phyloP scores from a whole-genome alignment of 2,329 filamentous ascomycete species.

The Talaromyces marneffei region DNA sequence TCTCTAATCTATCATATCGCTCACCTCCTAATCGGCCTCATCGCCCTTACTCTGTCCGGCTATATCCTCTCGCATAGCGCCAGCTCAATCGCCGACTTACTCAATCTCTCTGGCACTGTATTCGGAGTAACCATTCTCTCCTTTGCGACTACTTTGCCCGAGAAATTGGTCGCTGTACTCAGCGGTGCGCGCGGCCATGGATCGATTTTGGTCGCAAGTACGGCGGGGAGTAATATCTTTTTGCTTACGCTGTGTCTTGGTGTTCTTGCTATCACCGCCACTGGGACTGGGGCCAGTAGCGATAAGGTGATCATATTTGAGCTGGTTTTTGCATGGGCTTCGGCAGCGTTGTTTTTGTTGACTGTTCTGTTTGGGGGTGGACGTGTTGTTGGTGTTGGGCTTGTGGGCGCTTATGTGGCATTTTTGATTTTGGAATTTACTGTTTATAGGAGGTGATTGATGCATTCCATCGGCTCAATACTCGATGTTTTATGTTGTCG shows the following conservation, averaged over 20 bases:
- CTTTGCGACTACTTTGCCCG: slow-evolving; percentile 50
- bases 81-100: slow-evolving; percentile 34
- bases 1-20: slow-evolving; percentile 35
- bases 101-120: slow-evolving; percentile 43
- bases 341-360: slow-evolving; percentile 7
- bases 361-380: slow-evolving; percentile 5
- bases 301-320: slow-evolving; percentile 24
- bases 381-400: slow-evolving; percentile 21
- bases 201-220: slow-evolving; percentile 49
- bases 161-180: slow-evolving; percentile 49
- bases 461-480: neutral
- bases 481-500: neutral
- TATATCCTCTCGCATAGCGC: slow-evolving; percentile 47
- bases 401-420: slow-evolving; percentile 28
- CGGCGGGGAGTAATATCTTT: slow-evolving; percentile 52
- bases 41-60: slow-evolving; percentile 42
- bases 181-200: slow-evolving; percentile 44
- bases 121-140: slow-evolving; percentile 46
- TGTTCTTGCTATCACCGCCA: slow-evolving; percentile 19
- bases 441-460: slow-evolving; percentile 12
- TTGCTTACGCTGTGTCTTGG: slow-evolving; percentile 47
- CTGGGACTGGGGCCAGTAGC: neutral
- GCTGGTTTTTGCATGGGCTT: slow-evolving; percentile 14
- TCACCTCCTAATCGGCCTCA: slow-evolving; percentile 42
- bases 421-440: slow-evolving; percentile 35